phyloP scores from a whole-genome alignment of 2,329 filamentous ascomycete genomes.

The Pseudopithomyces maydicus region DNA sequence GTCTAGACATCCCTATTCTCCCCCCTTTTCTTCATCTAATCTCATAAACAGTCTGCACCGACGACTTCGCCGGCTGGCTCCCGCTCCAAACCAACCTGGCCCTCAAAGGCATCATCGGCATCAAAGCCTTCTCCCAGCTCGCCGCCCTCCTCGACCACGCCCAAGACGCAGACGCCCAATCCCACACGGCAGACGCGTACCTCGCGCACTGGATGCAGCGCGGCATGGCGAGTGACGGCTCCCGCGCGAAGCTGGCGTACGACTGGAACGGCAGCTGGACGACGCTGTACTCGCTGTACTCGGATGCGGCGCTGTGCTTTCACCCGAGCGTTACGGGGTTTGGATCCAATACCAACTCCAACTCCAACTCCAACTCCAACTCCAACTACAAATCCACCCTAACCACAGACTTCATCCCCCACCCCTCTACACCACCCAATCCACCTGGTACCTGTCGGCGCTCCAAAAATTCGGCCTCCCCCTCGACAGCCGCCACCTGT shows the following conservation, averaged over 20 bases:
- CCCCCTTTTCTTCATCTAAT: neutral
- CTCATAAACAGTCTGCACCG: constrained; percentile 66
- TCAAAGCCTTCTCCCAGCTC: constrained; percentile 77
- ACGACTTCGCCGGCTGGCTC: constrained; percentile 81
- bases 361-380: too few species aligned
- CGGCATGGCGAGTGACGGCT: constrained; percentile 70
- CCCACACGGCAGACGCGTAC: constrained; percentile 68
- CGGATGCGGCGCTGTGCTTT: constrained; percentile 81
- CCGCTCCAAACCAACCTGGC: constrained; percentile 82
- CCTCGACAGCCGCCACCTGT: constrained; percentile 79
- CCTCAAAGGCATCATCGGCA: constrained; percentile 81
- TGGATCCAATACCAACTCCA: too few species aligned
- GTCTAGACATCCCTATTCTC: constrained; percentile 12
- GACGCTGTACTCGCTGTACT: constrained; percentile 84
- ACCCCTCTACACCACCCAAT: constrained; percentile 78
- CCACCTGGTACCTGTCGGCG: constrained; percentile 78
- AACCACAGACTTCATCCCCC: constrained; percentile 74
- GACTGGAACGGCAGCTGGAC: constrained; percentile 82
- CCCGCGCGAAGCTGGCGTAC: constrained; percentile 80
- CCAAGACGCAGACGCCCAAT: constrained; percentile 64
- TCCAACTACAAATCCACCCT: too few species aligned
- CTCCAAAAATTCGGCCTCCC: constrained; percentile 83
- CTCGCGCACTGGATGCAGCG: constrained; percentile 73
- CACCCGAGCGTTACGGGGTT: constrained; percentile 63
- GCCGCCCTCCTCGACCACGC: constrained; percentile 65